A percentile compares a stretch with the other conserved stretches of the same genome.
These are phyloP conservation scores for Drechslerella stenobrocha DNA, from an alignment of 2,329 filamentous ascomycete species.

Conservation along the genomic window DNA sequence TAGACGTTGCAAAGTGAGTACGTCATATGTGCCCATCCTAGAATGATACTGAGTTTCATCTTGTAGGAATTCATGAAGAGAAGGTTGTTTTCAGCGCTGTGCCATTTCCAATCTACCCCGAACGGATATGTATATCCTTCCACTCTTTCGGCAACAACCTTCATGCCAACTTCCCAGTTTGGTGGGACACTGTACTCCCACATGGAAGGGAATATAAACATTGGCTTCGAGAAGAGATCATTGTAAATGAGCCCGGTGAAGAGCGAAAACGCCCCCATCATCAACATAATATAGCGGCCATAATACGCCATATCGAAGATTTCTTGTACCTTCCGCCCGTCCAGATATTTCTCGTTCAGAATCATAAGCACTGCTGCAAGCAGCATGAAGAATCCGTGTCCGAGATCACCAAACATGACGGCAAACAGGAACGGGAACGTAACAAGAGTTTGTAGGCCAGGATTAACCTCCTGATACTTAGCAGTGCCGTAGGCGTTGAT, in stretches of 20 bases:
- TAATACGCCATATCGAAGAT: constrained; percentile 99
- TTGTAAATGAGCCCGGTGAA: constrained; percentile 98
- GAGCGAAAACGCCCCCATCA: constrained; percentile 97
- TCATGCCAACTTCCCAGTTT: constrained; percentile 67
- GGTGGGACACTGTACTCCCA: constrained; percentile 77
- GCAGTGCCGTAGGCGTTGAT: constrained; percentile 98
- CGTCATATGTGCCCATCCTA: constrained; percentile 98
- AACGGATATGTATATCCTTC: constrained; percentile 87
- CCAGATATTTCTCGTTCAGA: constrained; percentile 85
- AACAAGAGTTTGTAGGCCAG: constrained; percentile 88
- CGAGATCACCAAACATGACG: constrained; percentile 99
- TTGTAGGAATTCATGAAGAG: constrained; percentile 98
- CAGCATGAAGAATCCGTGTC: constrained; percentile 89
- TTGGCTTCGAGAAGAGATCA: constrained; percentile 90
- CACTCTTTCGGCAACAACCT: constrained; percentile 69
- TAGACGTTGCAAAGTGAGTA: constrained; percentile 93
- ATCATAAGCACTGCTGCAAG: constrained; percentile 86
- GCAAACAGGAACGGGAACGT: constrained; percentile 99
- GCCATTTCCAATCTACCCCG: constrained; percentile 94
- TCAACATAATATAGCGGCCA: constrained; percentile 94
- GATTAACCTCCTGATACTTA: constrained; percentile 96
- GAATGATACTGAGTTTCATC: constrained; percentile 99
- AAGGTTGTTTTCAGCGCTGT: constrained; percentile 90
- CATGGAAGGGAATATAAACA: constrained; percentile 84
- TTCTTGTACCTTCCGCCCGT: constrained; percentile 88